Evolutionary conservation across 2,329 filamentous ascomycete genomes (phyloP).

Genomic region (Sclerotinia subarctica): DNA sequence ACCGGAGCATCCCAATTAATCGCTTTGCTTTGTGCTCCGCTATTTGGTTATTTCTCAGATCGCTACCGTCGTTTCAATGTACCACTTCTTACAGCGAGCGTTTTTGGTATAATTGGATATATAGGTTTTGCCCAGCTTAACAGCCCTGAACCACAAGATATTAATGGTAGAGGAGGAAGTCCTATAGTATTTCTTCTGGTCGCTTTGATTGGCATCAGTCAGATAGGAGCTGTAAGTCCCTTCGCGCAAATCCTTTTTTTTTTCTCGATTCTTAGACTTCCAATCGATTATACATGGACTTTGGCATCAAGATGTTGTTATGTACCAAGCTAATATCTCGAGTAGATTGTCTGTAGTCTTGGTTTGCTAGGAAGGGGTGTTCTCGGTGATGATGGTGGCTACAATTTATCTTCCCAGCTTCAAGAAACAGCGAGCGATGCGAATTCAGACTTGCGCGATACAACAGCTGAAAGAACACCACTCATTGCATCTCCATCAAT

Average conservation of each 20-base stretch:
- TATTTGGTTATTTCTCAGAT: constrained; percentile 84
- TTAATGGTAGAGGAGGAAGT: constrained; percentile 63
- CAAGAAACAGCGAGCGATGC: constrained; percentile 20
- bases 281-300: background rate
- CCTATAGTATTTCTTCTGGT: constrained; percentile 72
- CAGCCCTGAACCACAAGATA: constrained; percentile 69
- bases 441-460: constrained; percentile 11
- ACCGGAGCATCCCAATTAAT: constrained; percentile 86
- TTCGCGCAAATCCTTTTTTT: background rate
- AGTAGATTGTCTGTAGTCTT: constrained; percentile 82
- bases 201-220: constrained; percentile 79
- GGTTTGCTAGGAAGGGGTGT: constrained; percentile 81
- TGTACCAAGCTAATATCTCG: background rate
- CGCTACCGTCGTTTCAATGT: constrained; percentile 63
- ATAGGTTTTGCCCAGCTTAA: constrained; percentile 68
- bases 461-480: constrained; percentile 30
- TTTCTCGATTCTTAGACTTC: background rate
- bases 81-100: constrained; percentile 69
- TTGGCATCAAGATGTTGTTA: background rate
- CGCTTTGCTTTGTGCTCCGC: constrained; percentile 77
- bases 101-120: constrained; percentile 77
- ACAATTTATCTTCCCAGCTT: constrained; percentile 37
- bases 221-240: constrained; percentile 67
- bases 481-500: constrained; percentile 34
- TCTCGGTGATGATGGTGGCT: constrained; percentile 47